A percentile compares a stretch with the other conserved stretches of the same genome.
These are phyloP conservation scores for Epicoccum nigrum DNA, from an alignment of 2,329 filamentous ascomycete species.

Conservation along the genomic window DNA sequence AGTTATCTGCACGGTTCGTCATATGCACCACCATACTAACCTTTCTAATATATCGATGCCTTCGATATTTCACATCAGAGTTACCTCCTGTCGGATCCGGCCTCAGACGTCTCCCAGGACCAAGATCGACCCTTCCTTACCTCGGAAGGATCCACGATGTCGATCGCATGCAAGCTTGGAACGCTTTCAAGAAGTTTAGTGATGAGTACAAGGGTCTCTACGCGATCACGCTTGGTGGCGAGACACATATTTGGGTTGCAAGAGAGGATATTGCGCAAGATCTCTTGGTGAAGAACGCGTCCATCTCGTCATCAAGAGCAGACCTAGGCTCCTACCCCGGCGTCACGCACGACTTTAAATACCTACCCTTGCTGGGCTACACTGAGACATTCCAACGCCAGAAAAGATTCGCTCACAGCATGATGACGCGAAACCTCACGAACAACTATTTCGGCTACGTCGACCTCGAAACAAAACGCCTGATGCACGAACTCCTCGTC, in stretches of 20 bases:
- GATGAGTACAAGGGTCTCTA: slow-evolving; percentile 5
- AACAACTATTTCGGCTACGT: slow-evolving; percentile 6
- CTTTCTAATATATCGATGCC: background rate
- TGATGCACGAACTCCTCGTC: background rate
- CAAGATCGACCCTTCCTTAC: slow-evolving; percentile 14
- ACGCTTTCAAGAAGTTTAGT: slow-evolving; percentile 15
- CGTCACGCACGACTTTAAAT: slow-evolving; percentile 2
- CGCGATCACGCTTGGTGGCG: slow-evolving; percentile 6
- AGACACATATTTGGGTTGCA: slow-evolving; percentile 13
- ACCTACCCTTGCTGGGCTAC: slow-evolving; percentile 7
- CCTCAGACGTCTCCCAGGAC: slow-evolving; percentile 15
- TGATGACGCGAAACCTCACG: background rate
- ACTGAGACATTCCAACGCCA: slow-evolving; percentile 8
- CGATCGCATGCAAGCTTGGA: slow-evolving; percentile 14
- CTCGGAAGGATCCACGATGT: slow-evolving; percentile 14
- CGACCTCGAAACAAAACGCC: background rate
- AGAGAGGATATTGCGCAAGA: slow-evolving; percentile 11
- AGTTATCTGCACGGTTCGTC: background rate
- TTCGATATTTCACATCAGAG: slow-evolving; percentile 11
- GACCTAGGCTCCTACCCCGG: slow-evolving; percentile 3
- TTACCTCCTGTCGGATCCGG: slow-evolving; percentile 9
- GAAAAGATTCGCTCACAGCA: slow-evolving; percentile 4
- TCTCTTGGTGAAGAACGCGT: slow-evolving; percentile 7
- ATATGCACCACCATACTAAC: background rate
- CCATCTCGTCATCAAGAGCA: background rate